Conservation (phyloP, 2,329 filamentous ascomycete species). For the Aspergillus pseudoglaucus region DNA sequence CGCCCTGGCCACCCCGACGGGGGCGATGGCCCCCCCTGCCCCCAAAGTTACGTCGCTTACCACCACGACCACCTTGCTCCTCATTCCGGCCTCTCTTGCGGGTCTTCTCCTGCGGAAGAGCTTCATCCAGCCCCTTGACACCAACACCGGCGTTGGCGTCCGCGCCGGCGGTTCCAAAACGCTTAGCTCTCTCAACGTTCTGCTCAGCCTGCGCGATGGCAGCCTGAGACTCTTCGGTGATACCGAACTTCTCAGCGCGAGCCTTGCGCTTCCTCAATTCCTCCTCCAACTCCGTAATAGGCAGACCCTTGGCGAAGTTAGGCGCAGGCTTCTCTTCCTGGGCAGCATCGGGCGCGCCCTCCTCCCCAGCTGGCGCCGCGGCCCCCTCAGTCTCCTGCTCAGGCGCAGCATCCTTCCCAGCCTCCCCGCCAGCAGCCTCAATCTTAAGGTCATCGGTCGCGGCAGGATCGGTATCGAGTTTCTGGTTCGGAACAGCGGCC, state of each 20-base stretch:
- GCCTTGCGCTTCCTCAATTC: constrained; percentile 44
- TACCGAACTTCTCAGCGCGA: constrained; percentile 45
- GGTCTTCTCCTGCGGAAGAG: constrained; percentile 36
- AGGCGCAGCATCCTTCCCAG: constrained; percentile 12
- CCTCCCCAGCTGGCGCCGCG: constrained; percentile 9
- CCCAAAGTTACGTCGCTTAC: constrained; percentile 35
- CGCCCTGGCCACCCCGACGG: constrained; percentile 8
- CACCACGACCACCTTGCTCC: constrained; percentile 33
- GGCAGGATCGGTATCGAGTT: constrained; percentile 31
- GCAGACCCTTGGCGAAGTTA: constrained; percentile 37
- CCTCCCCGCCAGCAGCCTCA: constrained; percentile 18
- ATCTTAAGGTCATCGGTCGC: constrained; percentile 33
- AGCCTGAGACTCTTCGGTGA: constrained; percentile 34
- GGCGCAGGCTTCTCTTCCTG: constrained; percentile 28
- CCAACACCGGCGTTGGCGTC: constrained; percentile 15
- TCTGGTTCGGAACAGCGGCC: constrained; percentile 35
- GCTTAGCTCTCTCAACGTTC: constrained; percentile 41
- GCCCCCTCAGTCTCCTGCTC: constrained; percentile 11
- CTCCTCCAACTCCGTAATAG: constrained; percentile 38
- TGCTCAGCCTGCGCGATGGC: constrained; percentile 38
- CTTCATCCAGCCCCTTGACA: constrained; percentile 41
- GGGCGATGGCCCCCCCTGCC: constrained; percentile 24
- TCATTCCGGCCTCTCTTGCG: constrained; percentile 37
- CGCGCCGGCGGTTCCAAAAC: constrained; percentile 35
- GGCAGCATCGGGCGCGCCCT: constrained; percentile 12